Percentiles rank a stretch among this genome's conserved stretches.
These are phyloP conservation scores for Epichloe coenophiala DNA, from an alignment of 2,329 filamentous ascomycete genomes.

Conservation along the genomic window DNA sequence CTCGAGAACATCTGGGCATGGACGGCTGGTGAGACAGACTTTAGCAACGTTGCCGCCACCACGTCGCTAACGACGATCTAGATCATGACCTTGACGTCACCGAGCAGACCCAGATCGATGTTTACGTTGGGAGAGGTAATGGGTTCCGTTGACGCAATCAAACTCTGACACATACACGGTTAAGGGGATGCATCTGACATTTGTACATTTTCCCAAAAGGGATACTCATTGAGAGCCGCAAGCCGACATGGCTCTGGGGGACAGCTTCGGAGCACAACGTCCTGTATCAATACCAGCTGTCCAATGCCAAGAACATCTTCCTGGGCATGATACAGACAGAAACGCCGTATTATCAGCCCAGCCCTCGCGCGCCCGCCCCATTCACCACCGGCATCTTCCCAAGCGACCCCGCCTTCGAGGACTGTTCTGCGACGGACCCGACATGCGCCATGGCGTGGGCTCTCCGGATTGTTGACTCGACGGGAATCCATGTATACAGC, in stretches of 20 bases:
- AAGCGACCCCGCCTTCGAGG: background rate
- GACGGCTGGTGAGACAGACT: slow-evolving; percentile 46
- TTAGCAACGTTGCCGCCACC: too few relatives aligned
- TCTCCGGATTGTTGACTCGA: background rate
- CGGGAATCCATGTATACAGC: background rate
- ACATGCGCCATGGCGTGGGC: background rate
- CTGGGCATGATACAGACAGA: slow-evolving; percentile 55
- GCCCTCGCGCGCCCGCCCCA: slow-evolving; percentile 10
- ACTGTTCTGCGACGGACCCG: background rate
- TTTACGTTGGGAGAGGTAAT: slow-evolving; percentile 22
- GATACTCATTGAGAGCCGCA: slow-evolving; percentile 16
- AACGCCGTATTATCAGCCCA: slow-evolving; percentile 26
- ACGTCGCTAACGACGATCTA: background rate
- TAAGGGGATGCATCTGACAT: too few relatives aligned
- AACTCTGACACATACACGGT: too few relatives aligned
- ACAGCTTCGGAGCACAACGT: slow-evolving; percentile 31
- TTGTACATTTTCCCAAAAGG: background rate
- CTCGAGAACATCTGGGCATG: slow-evolving; percentile 47
- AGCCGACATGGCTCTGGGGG: slow-evolving; percentile 16
- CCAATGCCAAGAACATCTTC: slow-evolving; percentile 32
- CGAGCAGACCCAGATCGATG: slow-evolving; percentile 14
- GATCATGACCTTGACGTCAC: background rate
- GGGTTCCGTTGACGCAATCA: too few relatives aligned
- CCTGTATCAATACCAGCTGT: slow-evolving; percentile 35
- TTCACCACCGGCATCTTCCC: slow-evolving; percentile 5